Conservation (phyloP, 257 asterid genomes). For the Solanum virginianum region DNA sequence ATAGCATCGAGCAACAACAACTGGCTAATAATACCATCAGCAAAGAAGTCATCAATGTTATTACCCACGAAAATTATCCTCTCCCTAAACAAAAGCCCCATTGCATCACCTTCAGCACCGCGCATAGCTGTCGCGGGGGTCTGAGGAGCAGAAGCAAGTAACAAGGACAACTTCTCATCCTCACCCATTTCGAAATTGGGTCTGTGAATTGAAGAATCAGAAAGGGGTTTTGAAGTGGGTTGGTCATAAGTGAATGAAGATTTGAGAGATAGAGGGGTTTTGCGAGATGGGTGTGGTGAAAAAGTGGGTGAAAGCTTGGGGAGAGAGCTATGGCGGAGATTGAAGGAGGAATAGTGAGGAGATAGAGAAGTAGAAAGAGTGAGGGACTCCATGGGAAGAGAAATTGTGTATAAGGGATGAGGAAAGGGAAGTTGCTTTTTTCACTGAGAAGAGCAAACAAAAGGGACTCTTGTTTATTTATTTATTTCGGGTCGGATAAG, state of each 20-base stretch:
- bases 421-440: background rate
- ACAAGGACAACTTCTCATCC: conserved; percentile 22
- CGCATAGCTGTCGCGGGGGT: conserved; percentile 52
- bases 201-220: background rate
- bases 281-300: conserved; percentile 5
- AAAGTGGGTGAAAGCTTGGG: background rate
- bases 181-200: background rate
- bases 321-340: background rate
- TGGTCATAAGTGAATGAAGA: conserved; percentile 12
- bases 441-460: background rate
- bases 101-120: conserved; percentile 67
- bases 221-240: conserved; percentile 5
- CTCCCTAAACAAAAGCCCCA: conserved; percentile 79
- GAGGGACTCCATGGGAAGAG: conserved; percentile 38
- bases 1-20: conserved; percentile 75
- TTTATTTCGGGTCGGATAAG: background rate
- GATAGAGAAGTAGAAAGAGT: conserved; percentile 45
- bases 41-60: conserved; percentile 67
- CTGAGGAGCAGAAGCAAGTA: conserved; percentile 34
- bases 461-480: background rate
- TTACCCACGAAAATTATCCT: conserved; percentile 84
- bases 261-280: conserved; percentile 5
- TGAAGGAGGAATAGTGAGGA: background rate
- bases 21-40: conserved; percentile 85
- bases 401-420: background rate